Evolutionary conservation across 345 rosid species (phyloP).

Genomic region (Murraya paniculata): DNA sequence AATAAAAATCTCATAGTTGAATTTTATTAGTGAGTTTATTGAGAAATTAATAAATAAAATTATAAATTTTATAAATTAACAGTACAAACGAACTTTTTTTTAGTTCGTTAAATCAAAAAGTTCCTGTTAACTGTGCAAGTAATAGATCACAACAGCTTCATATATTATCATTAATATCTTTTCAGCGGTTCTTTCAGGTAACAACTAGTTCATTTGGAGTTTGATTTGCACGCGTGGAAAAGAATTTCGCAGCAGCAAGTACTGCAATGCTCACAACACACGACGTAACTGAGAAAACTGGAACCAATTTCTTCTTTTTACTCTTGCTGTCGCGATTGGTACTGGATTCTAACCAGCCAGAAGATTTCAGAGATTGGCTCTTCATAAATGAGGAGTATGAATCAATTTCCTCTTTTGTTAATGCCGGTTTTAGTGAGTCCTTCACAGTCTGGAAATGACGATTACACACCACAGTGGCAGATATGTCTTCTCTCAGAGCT

Average conservation of each 20-base stretch:
- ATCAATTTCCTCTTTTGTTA: conserved; percentile 58
- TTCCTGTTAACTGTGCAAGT: not conserved
- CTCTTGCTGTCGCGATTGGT: not conserved
- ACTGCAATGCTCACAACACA: conserved; percentile 33
- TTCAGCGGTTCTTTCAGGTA: conserved; percentile 17
- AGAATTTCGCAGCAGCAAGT: conserved; percentile 36
- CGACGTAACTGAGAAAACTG: conserved; percentile 26
- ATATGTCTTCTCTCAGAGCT: conserved; percentile 78
- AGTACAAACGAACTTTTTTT: too few relatives aligned
- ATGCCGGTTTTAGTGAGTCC: conserved; percentile 69
- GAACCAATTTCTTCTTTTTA: conserved; percentile 15
- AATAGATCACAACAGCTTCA: not conserved
- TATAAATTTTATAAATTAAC: too few relatives aligned
- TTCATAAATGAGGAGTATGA: conserved; percentile 61
- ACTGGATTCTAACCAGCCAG: conserved; percentile 4
- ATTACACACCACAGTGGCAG: conserved; percentile 50
- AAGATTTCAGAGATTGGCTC: not conserved
- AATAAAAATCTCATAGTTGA: too few relatives aligned
- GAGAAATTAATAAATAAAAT: too few relatives aligned
- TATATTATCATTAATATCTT: not conserved
- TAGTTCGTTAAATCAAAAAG: too few relatives aligned
- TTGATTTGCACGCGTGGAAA: conserved; percentile 22
- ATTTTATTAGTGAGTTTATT: too few relatives aligned
- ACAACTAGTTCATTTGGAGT: conserved; percentile 11
- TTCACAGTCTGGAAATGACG: conserved; percentile 66